These are phyloP conservation scores for Camellia lanceoleosa DNA, from an alignment of 148 eudicot genomes.

Conservation along the genomic window DNA sequence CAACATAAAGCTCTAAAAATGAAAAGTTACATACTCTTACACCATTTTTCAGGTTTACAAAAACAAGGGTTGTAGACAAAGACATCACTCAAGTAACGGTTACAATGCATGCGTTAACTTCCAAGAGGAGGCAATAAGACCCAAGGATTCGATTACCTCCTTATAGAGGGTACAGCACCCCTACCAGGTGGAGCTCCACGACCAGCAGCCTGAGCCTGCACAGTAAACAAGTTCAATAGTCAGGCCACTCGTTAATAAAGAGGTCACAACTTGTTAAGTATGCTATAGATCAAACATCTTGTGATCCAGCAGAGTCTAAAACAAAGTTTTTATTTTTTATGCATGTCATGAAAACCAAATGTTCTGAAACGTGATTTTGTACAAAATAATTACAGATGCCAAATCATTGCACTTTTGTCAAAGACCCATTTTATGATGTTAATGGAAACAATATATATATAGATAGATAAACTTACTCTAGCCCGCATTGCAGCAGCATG, in stretches of 20 bases:
- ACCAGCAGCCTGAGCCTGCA: conserved; percentile 78
- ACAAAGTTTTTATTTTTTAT: not conserved
- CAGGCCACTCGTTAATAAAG: not conserved
- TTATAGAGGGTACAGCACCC: conserved; percentile 60
- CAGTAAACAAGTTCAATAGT: conserved; percentile 5
- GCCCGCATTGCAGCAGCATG: conserved; percentile 96
- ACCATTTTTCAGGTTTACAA: not conserved
- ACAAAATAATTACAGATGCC: no score
- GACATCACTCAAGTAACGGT: not conserved
- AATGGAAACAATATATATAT: not conserved
- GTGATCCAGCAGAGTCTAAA: no score
- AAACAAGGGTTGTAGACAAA: not conserved
- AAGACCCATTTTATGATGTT: not conserved
- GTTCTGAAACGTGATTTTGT: not conserved
- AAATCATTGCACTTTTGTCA: not conserved
- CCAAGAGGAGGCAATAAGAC: not conserved
- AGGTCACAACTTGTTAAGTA: not conserved
- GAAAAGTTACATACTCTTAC: not conserved
- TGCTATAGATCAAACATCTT: no score
- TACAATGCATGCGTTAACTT: not conserved
- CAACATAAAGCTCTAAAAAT: not conserved
- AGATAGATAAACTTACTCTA: conserved; percentile 42
- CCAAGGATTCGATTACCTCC: conserved; percentile 41
- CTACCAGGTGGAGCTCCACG: conserved; percentile 75
- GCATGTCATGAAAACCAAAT: not conserved